phyloP scores from a whole-genome alignment of 352 stramenopile species.

The Globisporangium nunn region DNA sequence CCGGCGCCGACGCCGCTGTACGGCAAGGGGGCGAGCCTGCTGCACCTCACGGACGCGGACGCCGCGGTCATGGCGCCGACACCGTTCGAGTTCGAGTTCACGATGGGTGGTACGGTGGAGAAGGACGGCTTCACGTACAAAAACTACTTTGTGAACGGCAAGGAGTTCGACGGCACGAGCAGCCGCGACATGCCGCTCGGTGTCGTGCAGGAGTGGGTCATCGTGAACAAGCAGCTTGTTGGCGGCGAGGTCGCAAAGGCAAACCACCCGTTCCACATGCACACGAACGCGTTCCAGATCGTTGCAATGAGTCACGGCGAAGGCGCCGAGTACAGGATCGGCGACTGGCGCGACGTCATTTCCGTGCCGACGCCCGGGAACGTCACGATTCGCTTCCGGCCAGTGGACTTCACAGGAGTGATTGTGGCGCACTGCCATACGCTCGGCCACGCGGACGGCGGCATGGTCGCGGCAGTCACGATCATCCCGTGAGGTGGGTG shows the following conservation, averaged over 20 bases:
- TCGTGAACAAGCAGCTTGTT: slow-evolving; percentile 51
- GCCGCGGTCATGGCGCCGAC: slow-evolving; percentile 21
- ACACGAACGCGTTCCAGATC: slow-evolving; percentile 84
- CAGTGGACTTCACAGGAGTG: slow-evolving; percentile 51
- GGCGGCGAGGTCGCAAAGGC: slow-evolving; percentile 30
- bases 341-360: slow-evolving; percentile 81
- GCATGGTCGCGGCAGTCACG: slow-evolving; percentile 60
- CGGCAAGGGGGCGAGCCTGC: slow-evolving; percentile 25
- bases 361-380: slow-evolving; percentile 64
- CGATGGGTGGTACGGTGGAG: slow-evolving; percentile 31
- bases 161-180: slow-evolving; percentile 38
- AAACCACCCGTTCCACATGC: slow-evolving; percentile 84
- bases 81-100: slow-evolving; percentile 52
- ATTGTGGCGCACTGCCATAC: slow-evolving; percentile 78
- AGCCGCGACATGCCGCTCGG: slow-evolving; percentile 47
- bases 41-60: slow-evolving; percentile 25
- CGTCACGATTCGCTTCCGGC: slow-evolving; percentile 75
- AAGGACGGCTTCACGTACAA: slow-evolving; percentile 70
- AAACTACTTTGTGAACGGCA: slow-evolving; percentile 67
- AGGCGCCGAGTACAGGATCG: slow-evolving; percentile 63
- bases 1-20: slow-evolving; percentile 40
- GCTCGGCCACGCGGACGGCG: slow-evolving; percentile 70
- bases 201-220: slow-evolving; percentile 64
- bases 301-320: slow-evolving; percentile 59
- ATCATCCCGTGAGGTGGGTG: slow-evolving; percentile 22